Base-by-base conservation (phyloP, 345 rosid species). In the Excoecaria agallocha region DNA sequence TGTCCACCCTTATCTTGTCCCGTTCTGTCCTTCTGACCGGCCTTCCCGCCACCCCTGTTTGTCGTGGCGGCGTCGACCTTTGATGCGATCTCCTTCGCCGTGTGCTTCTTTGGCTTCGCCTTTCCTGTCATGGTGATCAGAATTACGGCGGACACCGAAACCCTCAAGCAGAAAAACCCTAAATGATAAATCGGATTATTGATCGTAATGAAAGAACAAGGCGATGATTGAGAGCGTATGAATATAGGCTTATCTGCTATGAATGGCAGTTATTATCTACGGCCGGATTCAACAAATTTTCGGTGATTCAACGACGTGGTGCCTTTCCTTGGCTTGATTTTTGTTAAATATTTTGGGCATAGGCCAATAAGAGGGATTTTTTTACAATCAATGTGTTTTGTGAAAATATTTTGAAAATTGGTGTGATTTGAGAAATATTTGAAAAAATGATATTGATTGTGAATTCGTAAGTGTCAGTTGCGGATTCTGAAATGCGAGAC, bases 31-130 rank as follows among this genome's bases (percentile, higher is more conserved):
- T 85, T 85, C 3, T 74, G 66, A 6, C 98, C 98, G 1, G 97
- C 98, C 80, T 87, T 89, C 20, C 98, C 98, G 35, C 98, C 98
- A 60, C 98, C 98, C 9, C 97, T 81, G 85, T 88, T 94, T 8
- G 98, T 94, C 20, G 85, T 81, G 22, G 98, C 98, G 0, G 97
- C 97, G 78, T 94, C 98, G 56, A 85, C 77, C 86, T 94, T 94
- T 17, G 94, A 79, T 10, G 90, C 88, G 78, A 94, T 82, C 87
- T 92, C 98, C 86, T 94, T 94, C 62, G 98, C 97, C 50, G 98
- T 92, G 83, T 94, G 98, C 93, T 94, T 94, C 95, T 94, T 94
- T 17, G 98, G 98, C 93, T 94, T 92, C 22, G 98, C 97, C 88
- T 94, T 94, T 8, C 97, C 97, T 0, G 97, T 92, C 95, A 92